These are phyloP conservation scores for Eucalyptus erythrocorys DNA, from an alignment of 345 rosid genomes.

Conservation along the genomic window DNA sequence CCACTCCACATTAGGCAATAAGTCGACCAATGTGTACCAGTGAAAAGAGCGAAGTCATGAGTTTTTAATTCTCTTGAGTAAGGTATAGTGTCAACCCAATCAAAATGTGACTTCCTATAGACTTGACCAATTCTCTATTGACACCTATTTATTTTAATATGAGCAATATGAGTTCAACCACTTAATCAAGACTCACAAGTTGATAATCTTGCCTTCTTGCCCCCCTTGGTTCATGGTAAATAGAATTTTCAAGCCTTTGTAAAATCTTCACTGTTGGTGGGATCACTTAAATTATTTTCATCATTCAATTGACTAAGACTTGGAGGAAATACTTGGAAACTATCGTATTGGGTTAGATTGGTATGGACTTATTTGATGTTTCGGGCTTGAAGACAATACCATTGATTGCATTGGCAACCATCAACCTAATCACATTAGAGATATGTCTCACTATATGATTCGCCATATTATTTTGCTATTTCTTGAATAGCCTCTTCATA, in stretches of 20 bases:
- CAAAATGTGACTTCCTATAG: neutral
- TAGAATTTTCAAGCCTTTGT: neutral
- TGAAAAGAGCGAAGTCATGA: no score
- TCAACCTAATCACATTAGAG: neutral
- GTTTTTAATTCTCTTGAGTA: neutral
- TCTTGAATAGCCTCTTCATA: neutral
- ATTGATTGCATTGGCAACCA: neutral
- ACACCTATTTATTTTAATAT: no score
- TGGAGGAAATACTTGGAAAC: neutral
- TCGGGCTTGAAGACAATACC: neutral
- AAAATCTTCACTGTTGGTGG: neutral
- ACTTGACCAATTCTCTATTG: fast-evolving
- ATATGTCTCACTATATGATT: neutral
- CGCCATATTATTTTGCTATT: neutral
- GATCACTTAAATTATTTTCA: neutral
- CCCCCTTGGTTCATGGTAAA: neutral
- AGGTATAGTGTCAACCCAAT: neutral
- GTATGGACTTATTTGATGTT: neutral
- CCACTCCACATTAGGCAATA: neutral
- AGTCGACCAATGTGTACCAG: fast-evolving
- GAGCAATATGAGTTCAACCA: neutral
- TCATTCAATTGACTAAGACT: neutral
- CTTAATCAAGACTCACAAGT: no score
- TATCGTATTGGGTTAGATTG: neutral
- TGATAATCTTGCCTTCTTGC: neutral